A percentile compares a stretch with the other conserved stretches of the same genome.
These are phyloP conservation scores for Penicillium coprophilum DNA, from an alignment of 495 filamentous ascomycete genomes.

Conservation along the genomic window DNA sequence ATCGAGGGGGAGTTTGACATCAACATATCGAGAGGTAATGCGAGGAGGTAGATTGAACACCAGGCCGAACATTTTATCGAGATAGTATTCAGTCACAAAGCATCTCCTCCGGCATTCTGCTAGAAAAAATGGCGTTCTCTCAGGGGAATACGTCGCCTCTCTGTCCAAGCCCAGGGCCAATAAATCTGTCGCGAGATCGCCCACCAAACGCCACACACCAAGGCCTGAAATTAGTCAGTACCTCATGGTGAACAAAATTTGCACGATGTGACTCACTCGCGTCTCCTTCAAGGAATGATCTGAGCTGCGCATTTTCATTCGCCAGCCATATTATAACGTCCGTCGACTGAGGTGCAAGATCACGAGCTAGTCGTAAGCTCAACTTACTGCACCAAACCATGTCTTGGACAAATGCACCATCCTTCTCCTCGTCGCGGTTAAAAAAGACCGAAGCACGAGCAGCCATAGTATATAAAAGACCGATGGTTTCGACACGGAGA, in stretches of 20 bases:
- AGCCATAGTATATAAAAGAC: slow-evolving; percentile 21
- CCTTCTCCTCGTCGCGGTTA: slow-evolving; percentile 6
- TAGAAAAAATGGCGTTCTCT: slow-evolving; percentile 21
- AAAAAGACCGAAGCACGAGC: slow-evolving; percentile 17
- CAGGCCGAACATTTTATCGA: slow-evolving; percentile 24
- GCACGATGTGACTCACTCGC: slow-evolving; percentile 17
- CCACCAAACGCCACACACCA: slow-evolving; percentile 20
- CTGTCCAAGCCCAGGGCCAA: slow-evolving; percentile 23
- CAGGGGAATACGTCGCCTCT: slow-evolving; percentile 21
- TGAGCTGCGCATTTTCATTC: slow-evolving; percentile 20
- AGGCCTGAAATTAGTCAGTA: slow-evolving; percentile 18
- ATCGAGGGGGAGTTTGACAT: slow-evolving; percentile 23
- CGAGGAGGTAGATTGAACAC: slow-evolving; percentile 23
- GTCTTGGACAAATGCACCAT: slow-evolving; percentile 14
- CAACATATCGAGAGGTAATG: slow-evolving; percentile 19
- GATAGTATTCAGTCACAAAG: slow-evolving; percentile 21
- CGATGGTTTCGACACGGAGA: slow-evolving; percentile 24
- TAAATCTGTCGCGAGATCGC: slow-evolving; percentile 23
- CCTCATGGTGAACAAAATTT: neutral
- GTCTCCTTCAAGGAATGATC: slow-evolving; percentile 20
- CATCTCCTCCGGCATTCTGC: slow-evolving; percentile 20
- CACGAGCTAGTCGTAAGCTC: slow-evolving; percentile 20
- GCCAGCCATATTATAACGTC: slow-evolving; percentile 24
- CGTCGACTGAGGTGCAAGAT: slow-evolving; percentile 20
- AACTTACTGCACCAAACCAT: slow-evolving; percentile 21